Evolutionary conservation across 257 asterid genomes (phyloP).

Genomic region (Nicotiana obtusifolia): DNA sequence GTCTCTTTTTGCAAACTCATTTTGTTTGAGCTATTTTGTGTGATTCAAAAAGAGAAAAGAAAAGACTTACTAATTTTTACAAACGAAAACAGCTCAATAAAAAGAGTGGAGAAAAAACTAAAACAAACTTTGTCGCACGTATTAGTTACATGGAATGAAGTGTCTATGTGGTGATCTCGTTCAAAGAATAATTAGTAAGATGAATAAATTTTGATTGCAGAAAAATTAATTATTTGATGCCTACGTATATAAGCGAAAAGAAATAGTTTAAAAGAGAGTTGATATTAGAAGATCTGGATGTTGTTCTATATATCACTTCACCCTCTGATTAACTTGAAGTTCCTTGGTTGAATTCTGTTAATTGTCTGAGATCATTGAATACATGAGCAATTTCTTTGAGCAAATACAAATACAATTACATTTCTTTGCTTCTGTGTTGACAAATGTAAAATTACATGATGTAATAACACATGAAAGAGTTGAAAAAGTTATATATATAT

Average conservation of each 20-base stretch:
- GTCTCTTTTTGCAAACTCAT: background rate
- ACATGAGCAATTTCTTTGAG: background rate
- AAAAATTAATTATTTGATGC: too few relatives aligned
- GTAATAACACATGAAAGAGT: background rate
- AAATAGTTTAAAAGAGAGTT: too few relatives aligned
- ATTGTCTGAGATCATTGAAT: background rate
- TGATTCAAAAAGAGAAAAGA: background rate
- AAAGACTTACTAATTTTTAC: too few relatives aligned
- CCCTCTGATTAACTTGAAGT: background rate
- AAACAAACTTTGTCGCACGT: too few relatives aligned
- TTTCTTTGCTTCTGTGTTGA: background rate
- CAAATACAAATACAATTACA: background rate
- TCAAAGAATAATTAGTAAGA: too few relatives aligned
- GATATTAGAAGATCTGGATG: too few relatives aligned
- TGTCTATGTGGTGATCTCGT: too few relatives aligned
- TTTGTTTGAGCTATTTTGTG: background rate
- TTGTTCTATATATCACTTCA: too few relatives aligned
- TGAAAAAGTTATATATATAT: background rate
- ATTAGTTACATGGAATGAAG: background rate
- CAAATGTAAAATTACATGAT: background rate
- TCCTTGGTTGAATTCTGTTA: background rate
- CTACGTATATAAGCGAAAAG: too few relatives aligned
- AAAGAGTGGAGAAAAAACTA: background rate
- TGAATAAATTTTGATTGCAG: too few relatives aligned
- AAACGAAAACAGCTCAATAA: background rate